Evolutionary conservation across 371 early-diverging fungal species (phyloP).

Genomic region (Phascolomyces articulosus): DNA sequence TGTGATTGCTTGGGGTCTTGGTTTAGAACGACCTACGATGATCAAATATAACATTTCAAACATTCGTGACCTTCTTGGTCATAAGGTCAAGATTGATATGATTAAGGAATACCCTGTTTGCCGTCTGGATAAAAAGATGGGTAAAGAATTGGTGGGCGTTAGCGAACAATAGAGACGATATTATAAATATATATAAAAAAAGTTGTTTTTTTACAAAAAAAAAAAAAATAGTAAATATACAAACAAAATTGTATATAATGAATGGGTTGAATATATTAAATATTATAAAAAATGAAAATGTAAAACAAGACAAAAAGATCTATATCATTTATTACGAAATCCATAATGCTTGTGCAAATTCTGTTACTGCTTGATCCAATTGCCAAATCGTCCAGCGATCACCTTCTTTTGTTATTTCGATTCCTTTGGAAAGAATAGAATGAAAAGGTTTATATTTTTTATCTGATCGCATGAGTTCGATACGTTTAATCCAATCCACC

Average conservation of each 20-base stretch:
- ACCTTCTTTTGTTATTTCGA: background rate
- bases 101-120: slow-evolving; percentile 93
- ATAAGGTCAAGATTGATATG: slow-evolving; percentile 96
- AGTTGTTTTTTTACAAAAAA: background rate
- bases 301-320: background rate
- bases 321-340: background rate
- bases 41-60: slow-evolving; percentile 98
- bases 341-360: slow-evolving; percentile 4
- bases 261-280: background rate
- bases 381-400: slow-evolving; percentile 19
- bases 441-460: slow-evolving; percentile 3
- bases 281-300: background rate
- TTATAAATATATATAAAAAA: no score
- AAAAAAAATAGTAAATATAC: background rate
- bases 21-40: slow-evolving; percentile 99
- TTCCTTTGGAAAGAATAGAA: background rate
- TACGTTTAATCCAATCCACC: background rate
- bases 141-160: slow-evolving; percentile 61
- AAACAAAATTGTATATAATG: no score
- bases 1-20: slow-evolving; percentile 99
- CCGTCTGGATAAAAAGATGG: slow-evolving; percentile 83
- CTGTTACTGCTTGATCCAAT: slow-evolving; percentile 11
- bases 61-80: slow-evolving; percentile 99
- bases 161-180: slow-evolving; percentile 8
- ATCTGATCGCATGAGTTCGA: slow-evolving; percentile 7